Percentiles rank a stretch among this genome's conserved stretches.
phyloP scores from a whole-genome alignment of 805 yeast species.

The Candida golubevii region DNA sequence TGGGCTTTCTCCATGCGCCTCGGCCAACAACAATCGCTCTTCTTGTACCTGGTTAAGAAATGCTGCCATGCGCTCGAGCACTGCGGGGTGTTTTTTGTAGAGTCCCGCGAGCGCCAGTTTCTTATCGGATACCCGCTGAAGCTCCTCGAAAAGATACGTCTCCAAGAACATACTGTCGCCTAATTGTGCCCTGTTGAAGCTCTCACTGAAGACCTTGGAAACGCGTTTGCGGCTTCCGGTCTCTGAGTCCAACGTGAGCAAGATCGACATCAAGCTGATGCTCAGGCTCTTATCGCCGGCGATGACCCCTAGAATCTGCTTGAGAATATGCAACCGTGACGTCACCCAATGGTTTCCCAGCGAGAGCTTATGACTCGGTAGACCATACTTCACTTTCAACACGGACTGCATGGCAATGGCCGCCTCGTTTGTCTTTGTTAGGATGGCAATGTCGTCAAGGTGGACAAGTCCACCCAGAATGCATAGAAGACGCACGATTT shows the following conservation, averaged over 20 bases:
- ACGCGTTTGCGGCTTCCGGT: conserved; percentile 22
- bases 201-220: conserved; percentile 25
- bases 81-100: conserved; percentile 10
- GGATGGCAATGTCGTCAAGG: conserved; percentile 16
- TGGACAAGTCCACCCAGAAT: conserved; percentile 16
- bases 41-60: conserved; percentile 13
- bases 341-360: conserved; percentile 16
- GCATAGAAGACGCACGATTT: conserved; percentile 16
- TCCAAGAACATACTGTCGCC: conserved; percentile 11
- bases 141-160: conserved; percentile 10
- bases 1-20: conserved; percentile 3
- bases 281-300: conserved; percentile 30
- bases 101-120: conserved; percentile 1
- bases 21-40: conserved; percentile 9
- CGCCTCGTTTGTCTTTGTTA: conserved; percentile 14
- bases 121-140: neutral
- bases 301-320: conserved; percentile 15
- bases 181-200: conserved; percentile 1
- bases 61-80: conserved; percentile 6
- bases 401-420: conserved; percentile 13
- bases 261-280: conserved; percentile 26
- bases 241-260: conserved; percentile 24
- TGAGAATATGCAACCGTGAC: conserved; percentile 10
- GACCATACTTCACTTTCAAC: conserved; percentile 9
- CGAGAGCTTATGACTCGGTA: conserved; percentile 12